These are phyloP conservation scores for Gymnopus androsaceus DNA, from an alignment of 1,284 basidiomycete species.

Conservation along the genomic window DNA sequence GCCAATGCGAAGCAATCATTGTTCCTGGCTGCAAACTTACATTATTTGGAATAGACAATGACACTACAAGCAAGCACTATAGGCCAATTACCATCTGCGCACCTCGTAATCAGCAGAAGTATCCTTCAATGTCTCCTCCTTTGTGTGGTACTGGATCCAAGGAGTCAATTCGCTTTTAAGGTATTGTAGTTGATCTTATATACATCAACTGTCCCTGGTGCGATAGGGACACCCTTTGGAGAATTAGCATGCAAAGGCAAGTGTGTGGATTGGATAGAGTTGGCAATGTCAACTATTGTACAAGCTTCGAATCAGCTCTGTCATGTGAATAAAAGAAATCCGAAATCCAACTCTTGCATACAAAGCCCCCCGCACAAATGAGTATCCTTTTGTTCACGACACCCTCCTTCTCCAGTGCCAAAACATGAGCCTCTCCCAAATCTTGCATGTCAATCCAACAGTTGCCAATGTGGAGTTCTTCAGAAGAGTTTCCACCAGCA, in stretches of 20 bases:
- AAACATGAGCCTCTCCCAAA: constrained; percentile 58
- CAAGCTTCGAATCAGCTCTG: not conserved
- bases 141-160: constrained; percentile 48
- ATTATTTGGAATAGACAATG: no score
- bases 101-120: constrained; percentile 42
- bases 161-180: constrained; percentile 40
- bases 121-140: constrained; percentile 44
- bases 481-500: constrained; percentile 30
- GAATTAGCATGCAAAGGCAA: constrained; percentile 1
- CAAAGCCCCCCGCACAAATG: constrained; percentile 35
- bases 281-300: constrained; percentile 18
- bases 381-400: constrained; percentile 67
- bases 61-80: no score
- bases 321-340: constrained; percentile 13
- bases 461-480: constrained; percentile 2
- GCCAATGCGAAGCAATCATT: no score
- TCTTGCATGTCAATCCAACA: constrained; percentile 64
- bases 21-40: no score
- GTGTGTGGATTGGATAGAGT: constrained; percentile 10
- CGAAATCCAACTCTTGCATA: constrained; percentile 36
- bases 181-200: constrained; percentile 27
- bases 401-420: constrained; percentile 52
- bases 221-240: constrained; percentile 7
- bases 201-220: not conserved
- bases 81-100: constrained; percentile 38